A percentile compares a stretch with the other conserved stretches of the same genome.
These are phyloP conservation scores for Scheffersomyces stipitis DNA, from an alignment of 805 yeast species.

Conservation along the genomic window DNA sequence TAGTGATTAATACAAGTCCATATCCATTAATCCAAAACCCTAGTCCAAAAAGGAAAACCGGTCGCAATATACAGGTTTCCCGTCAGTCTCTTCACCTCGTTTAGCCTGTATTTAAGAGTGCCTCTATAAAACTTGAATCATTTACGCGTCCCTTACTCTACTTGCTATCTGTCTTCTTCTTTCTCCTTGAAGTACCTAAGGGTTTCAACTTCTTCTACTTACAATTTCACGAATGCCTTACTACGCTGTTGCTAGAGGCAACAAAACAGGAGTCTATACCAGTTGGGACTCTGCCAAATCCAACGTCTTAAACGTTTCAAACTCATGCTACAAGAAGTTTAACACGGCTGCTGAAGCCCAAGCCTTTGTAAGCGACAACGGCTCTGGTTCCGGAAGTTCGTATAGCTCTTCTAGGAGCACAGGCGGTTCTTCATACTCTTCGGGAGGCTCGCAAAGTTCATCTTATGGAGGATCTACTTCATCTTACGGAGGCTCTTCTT, in stretches of 20 bases:
- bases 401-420: neutral
- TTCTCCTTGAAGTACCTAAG: too few relatives aligned
- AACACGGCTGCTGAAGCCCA: slow-evolving; percentile 47
- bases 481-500: neutral
- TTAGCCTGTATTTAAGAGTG: too few relatives aligned
- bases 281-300: slow-evolving; percentile 58
- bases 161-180: too few relatives aligned
- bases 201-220: too few relatives aligned
- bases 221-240: slow-evolving; percentile 19
- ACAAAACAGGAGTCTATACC: slow-evolving; percentile 51
- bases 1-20: too few relatives aligned
- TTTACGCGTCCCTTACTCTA: too few relatives aligned
- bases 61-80: too few relatives aligned
- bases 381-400: neutral
- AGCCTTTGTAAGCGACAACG: neutral
- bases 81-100: too few relatives aligned
- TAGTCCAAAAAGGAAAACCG: too few relatives aligned
- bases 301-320: slow-evolving; percentile 55
- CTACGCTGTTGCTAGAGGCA: slow-evolving; percentile 42
- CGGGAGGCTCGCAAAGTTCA: slow-evolving; percentile 7
- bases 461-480: neutral
- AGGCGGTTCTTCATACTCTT: slow-evolving; percentile 2
- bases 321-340: slow-evolving; percentile 61
- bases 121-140: too few relatives aligned
- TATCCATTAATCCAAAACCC: too few relatives aligned